Evolutionary conservation across 768 basidiomycete species (phyloP), one percentile per base, ranked within the genome.

Genomic region (Strobilomyces echinocephalus): DNA sequence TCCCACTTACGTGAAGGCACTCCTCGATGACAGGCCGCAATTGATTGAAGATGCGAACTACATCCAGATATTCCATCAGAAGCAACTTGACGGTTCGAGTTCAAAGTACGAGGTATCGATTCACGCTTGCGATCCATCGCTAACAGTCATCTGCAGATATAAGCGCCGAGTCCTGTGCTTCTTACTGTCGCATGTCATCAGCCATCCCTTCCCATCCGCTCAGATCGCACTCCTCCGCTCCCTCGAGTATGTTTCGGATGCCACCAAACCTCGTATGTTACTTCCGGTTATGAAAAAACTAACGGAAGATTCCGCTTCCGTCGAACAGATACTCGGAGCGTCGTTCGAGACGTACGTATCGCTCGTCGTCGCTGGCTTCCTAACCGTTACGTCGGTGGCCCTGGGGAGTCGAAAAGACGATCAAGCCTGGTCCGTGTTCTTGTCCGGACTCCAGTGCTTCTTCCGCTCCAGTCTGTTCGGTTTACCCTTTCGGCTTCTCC

Each of bases 151-250:
- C 26, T 52, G 7, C 38, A 91, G 91, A 50, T 84, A 85, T 68
- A 89, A 83, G 63, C 79, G 80, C 55, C 79, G 84, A 12, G 72
- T 94, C 40, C 63, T 90, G 39, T 91, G 86, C 63, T 93, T 80
- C 67, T 68, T 97, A 0, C 72, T 90, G 7, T 94, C 94, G 2
- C 95, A 97, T 65, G 75, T 87, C 57, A 76, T 78, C 44, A 78
- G 81, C 5, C 79, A 87, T 57, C 69, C 74, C 2, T 63, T 79
- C 4, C 68, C 79, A 3, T 53, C 61, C 1, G 76, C 79, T 16
- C 81, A 84, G 55, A 63, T 80, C 11, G 63, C 72, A 11, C 69
- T 97, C 0, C 74, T 97, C 16, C 70, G 58, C 5, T 70, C 73
- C 33, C 51, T 82, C 10, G 63, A 69, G 46, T 63, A 64, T 8